A percentile compares a stretch with the other conserved stretches of the same genome.
phyloP scores from a whole-genome alignment of 306 rosid species.

The Trichosanthes truncata region DNA sequence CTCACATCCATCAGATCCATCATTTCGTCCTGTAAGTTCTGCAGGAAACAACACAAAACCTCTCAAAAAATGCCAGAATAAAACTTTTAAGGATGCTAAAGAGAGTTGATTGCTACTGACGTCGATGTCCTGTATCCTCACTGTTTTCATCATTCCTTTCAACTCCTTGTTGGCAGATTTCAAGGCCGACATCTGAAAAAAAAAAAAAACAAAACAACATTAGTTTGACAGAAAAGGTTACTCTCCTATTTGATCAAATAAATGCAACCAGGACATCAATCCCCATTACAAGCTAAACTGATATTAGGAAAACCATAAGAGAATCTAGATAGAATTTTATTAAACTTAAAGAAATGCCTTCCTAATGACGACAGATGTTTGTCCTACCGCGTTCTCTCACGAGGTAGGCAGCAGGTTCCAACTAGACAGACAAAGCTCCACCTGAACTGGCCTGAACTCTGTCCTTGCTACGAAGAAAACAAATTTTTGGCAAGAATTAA shows the following conservation, averaged over 20 bases:
- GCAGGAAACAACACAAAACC: slow-evolving; percentile 14
- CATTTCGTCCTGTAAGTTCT: slow-evolving; percentile 98
- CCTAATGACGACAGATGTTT: slow-evolving; percentile 38
- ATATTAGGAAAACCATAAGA: slow-evolving; percentile 13
- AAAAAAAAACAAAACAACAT: slow-evolving; percentile 6
- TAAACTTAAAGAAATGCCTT: slow-evolving; percentile 38
- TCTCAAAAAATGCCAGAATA: slow-evolving; percentile 1
- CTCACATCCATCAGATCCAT: slow-evolving; percentile 98
- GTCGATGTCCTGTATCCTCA: slow-evolving; percentile 91
- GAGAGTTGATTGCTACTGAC: slow-evolving; percentile 33
- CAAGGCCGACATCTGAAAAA: slow-evolving; percentile 65
- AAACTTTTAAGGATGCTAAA: slow-evolving; percentile 12
- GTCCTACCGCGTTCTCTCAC: slow-evolving; percentile 54
- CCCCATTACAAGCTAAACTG: slow-evolving; percentile 20
- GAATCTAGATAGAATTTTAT: slow-evolving; percentile 22
- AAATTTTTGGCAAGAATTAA: slow-evolving; percentile 54
- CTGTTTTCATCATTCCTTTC: slow-evolving; percentile 98
- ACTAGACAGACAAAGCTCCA: slow-evolving; percentile 65
- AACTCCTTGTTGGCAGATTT: slow-evolving; percentile 95
- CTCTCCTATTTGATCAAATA: neutral
- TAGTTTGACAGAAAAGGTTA: neutral
- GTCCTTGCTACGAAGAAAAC: slow-evolving; percentile 74
- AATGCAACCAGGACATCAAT: neutral
- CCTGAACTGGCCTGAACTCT: slow-evolving; percentile 47
- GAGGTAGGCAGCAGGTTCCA: slow-evolving; percentile 88